Conservation (phyloP, 208 protist species). For the Phytomonas serpens region DNA sequence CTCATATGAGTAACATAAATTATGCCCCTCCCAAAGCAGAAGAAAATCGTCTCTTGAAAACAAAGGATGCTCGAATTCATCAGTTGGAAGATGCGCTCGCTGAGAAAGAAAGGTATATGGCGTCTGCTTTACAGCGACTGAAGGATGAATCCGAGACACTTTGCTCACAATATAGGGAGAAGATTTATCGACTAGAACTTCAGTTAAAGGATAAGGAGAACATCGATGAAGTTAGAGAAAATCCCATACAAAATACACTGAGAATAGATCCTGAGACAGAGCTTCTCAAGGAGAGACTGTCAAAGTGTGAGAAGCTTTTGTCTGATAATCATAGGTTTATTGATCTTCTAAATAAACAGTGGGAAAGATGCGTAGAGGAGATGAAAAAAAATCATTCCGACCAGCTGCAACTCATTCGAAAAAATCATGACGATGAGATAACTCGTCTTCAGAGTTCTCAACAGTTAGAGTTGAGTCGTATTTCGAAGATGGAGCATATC, state of each 20-base stretch:
- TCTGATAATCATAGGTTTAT: conserved; percentile 22
- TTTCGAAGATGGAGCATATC: conserved; percentile 13
- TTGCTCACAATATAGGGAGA: conserved; percentile 46
- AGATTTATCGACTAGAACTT: conserved; percentile 25
- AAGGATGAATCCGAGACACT: conserved; percentile 49
- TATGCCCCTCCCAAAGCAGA: conserved; percentile 31
- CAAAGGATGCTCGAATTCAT: conserved; percentile 33
- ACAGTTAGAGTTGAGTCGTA: conserved; percentile 22
- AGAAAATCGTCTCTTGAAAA: conserved; percentile 35
- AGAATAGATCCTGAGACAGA: conserved; percentile 20
- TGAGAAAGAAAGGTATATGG: conserved; percentile 61
- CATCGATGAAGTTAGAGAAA: background rate
- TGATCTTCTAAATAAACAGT: conserved; percentile 19
- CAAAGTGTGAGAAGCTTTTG: conserved; percentile 22
- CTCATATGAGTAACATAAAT: conserved; percentile 12
- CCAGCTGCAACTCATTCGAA: conserved; percentile 25
- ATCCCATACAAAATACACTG: conserved; percentile 6
- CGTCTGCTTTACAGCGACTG: conserved; percentile 38
- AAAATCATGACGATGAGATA: conserved; percentile 42
- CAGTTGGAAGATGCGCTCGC: conserved; percentile 43
- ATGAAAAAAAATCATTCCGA: conserved; percentile 26
- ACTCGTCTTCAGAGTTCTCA: conserved; percentile 30
- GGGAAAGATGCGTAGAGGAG: conserved; percentile 26
- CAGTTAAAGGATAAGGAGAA: conserved; percentile 11
- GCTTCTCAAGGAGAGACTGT: conserved; percentile 17